Conservation (phyloP, 768 basidiomycete genomes). For the Mycena chlorophos region DNA sequence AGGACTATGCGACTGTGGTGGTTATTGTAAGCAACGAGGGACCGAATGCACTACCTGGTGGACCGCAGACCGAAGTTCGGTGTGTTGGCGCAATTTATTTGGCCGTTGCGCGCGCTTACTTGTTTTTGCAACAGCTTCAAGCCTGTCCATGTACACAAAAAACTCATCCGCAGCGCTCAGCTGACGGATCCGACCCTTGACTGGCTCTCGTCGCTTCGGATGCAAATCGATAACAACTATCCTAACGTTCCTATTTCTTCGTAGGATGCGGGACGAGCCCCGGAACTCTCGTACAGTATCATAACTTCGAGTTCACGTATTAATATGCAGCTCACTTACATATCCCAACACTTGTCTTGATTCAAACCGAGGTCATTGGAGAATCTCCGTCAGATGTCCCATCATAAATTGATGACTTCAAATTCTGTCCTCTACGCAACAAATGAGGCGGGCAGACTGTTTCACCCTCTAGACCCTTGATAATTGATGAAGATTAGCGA, state of each 20-base stretch:
- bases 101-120: background rate
- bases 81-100: background rate
- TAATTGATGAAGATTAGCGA: too few relatives aligned
- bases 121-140: constrained; percentile 7
- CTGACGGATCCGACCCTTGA: constrained; percentile 10
- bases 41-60: constrained; percentile 6
- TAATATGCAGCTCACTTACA: too few relatives aligned
- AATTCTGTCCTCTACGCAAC: too few relatives aligned
- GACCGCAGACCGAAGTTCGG: constrained; percentile 2
- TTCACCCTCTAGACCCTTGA: too few relatives aligned
- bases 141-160: constrained; percentile 3
- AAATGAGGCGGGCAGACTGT: too few relatives aligned
- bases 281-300: too few relatives aligned
- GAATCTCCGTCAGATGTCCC: too few relatives aligned
- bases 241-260: background rate
- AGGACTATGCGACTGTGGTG: constrained; percentile 10
- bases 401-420: too few relatives aligned
- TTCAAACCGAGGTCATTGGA: too few relatives aligned
- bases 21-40: constrained; percentile 3
- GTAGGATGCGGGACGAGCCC: too few relatives aligned
- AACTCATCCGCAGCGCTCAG: constrained; percentile 4
- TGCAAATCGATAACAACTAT: constrained; percentile 3
- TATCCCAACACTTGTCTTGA: too few relatives aligned
- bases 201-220: constrained; percentile 3
- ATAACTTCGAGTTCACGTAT: too few relatives aligned